Conservation (phyloP, 2,329 filamentous ascomycete genomes). For the Botrytis fragariae region DNA sequence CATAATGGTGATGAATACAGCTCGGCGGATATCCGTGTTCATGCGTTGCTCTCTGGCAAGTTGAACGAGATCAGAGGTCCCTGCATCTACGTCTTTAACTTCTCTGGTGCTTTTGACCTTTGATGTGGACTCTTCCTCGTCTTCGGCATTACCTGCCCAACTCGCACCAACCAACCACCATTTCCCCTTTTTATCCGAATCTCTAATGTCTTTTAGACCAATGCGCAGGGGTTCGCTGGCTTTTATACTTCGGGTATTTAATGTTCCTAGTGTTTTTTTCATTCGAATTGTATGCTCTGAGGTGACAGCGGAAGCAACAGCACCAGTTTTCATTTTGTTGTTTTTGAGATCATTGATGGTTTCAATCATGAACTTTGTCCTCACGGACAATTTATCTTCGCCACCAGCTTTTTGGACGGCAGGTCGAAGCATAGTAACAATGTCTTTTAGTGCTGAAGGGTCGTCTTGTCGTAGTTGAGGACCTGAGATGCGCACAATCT, state of each 20-base stretch:
- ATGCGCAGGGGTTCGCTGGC: conserved; percentile 80
- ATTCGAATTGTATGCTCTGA: conserved; percentile 84
- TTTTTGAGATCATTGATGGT: conserved; percentile 94
- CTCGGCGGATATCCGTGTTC: conserved; percentile 44
- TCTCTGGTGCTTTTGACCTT: neutral
- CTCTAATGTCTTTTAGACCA: conserved; percentile 75
- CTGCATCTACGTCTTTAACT: conserved; percentile 38
- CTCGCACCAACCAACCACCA: conserved; percentile 99
- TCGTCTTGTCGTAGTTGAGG: conserved; percentile 85
- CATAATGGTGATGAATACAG: conserved; percentile 92
- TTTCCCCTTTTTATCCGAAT: conserved; percentile 84
- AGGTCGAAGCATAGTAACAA: conserved; percentile 75
- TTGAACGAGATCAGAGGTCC: conserved; percentile 37
- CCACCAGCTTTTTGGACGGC: conserved; percentile 67
- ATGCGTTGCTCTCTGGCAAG: conserved; percentile 40
- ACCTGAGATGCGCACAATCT: conserved; percentile 78
- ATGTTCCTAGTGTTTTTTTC: conserved; percentile 79
- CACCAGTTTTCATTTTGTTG: conserved; percentile 79
- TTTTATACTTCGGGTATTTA: conserved; percentile 68
- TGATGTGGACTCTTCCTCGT: conserved; percentile 33
- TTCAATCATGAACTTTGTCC: conserved; percentile 97
- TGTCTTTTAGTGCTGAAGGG: conserved; percentile 81
- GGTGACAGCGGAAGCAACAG: conserved; percentile 66
- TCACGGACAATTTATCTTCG: conserved; percentile 71
- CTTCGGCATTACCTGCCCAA: conserved; percentile 55